A percentile compares a stretch with the other conserved stretches of the same genome.
phyloP scores from a whole-genome alignment of 345 rosid species.

The Dipteronia sinensis region DNA sequence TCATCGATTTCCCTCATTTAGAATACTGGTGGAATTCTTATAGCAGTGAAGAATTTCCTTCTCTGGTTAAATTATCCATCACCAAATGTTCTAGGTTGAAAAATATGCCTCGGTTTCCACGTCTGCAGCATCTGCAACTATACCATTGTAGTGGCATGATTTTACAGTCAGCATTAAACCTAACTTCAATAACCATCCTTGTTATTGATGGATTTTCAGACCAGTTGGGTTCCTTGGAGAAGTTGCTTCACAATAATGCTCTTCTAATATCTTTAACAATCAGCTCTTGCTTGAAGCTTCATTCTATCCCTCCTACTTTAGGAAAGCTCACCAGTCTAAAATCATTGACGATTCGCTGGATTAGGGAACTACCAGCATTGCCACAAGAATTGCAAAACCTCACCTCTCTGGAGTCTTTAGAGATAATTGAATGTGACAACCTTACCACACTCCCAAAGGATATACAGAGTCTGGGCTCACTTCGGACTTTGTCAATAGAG shows the following conservation, averaged over 20 bases:
- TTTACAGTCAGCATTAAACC: conserved; percentile 21
- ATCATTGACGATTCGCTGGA: conserved; percentile 25
- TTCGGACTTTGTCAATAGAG: conserved; percentile 20
- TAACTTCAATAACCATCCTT: conserved; percentile 18
- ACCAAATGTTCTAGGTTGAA: conserved; percentile 27
- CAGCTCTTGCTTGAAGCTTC: conserved; percentile 23
- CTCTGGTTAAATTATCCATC: conserved; percentile 21
- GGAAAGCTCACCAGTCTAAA: conserved; percentile 19
- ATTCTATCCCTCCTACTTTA: neutral
- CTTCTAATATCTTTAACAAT: conserved; percentile 15
- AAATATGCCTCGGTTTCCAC: conserved; percentile 25
- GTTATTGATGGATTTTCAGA: conserved; percentile 18
- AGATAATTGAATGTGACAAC: conserved; percentile 24
- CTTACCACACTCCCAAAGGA: conserved; percentile 11
- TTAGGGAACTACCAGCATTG: conserved; percentile 15
- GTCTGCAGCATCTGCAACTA: conserved; percentile 25
- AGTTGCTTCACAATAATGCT: neutral
- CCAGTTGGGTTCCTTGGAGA: neutral
- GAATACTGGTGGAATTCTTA: conserved; percentile 27
- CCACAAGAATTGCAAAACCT: conserved; percentile 21
- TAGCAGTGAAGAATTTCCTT: conserved; percentile 23
- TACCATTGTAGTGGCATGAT: conserved; percentile 16
- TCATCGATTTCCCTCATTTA: conserved; percentile 18
- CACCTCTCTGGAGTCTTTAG: conserved; percentile 23
- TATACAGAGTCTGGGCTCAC: conserved; percentile 17